Percentiles rank a stretch among this genome's conserved stretches.
These are phyloP conservation scores for Rhodomyrtus psidioides DNA, from an alignment of 441 rosid species.

Conservation along the genomic window DNA sequence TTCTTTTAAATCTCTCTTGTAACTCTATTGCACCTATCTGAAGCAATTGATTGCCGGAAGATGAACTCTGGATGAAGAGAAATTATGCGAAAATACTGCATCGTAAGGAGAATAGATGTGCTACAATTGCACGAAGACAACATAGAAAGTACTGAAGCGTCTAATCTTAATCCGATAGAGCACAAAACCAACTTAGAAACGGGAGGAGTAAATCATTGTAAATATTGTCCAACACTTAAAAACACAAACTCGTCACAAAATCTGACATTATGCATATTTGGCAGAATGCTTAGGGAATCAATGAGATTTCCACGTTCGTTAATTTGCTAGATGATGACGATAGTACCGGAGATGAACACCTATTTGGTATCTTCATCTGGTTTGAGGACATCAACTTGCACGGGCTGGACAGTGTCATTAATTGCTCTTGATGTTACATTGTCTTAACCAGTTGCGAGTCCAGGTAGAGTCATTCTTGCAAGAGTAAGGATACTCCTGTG, in stretches of 20 bases:
- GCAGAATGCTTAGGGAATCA: background rate
- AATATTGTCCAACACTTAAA: background rate
- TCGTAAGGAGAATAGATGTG: background rate
- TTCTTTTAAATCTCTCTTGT: background rate
- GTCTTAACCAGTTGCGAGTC: background rate
- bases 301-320: background rate
- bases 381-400: background rate
- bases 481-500: background rate
- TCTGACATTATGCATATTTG: background rate
- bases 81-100: background rate
- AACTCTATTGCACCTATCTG: background rate
- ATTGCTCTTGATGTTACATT: background rate
- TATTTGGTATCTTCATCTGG: background rate
- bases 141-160: background rate
- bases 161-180: background rate
- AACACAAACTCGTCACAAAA: background rate
- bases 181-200: background rate
- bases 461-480: background rate
- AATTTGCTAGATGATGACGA: background rate
- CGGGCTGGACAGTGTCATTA: background rate
- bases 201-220: background rate
- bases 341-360: background rate
- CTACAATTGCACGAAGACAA: background rate
- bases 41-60: background rate
- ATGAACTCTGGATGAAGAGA: background rate